These are phyloP conservation scores for Colletotrichum chlorophyti DNA, from an alignment of 2,329 filamentous ascomycete species.

Conservation along the genomic window DNA sequence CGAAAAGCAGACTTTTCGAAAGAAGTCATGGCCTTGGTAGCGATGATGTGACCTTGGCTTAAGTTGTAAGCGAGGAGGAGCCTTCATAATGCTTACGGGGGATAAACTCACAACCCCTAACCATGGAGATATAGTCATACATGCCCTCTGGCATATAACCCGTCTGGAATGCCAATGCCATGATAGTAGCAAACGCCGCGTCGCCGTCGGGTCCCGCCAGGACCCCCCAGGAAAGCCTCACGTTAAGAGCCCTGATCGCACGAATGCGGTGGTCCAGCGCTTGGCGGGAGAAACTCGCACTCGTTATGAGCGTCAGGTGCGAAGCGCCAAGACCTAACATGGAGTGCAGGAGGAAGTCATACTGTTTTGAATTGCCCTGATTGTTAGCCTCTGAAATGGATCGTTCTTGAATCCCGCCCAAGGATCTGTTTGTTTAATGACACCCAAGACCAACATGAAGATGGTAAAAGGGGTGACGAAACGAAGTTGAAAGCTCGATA, in stretches of 20 bases:
- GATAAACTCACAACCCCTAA: constrained; percentile 45
- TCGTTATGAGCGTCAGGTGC: constrained; percentile 40
- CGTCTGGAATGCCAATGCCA: constrained; percentile 46
- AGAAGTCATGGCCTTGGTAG: constrained; percentile 29
- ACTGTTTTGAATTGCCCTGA: constrained; percentile 33
- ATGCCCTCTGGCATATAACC: constrained; percentile 47
- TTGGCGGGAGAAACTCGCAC: constrained; percentile 31
- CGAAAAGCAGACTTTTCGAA: constrained; percentile 34
- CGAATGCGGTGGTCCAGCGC: constrained; percentile 45
- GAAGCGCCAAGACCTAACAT: constrained; percentile 49
- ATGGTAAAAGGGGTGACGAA: too few species aligned
- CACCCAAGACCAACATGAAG: too few species aligned
- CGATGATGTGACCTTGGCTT: constrained; percentile 37
- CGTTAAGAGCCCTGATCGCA: constrained; percentile 45
- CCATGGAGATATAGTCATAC: constrained; percentile 46
- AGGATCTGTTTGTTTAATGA: too few species aligned
- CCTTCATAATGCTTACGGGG: too few species aligned
- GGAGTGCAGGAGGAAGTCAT: constrained; percentile 48
- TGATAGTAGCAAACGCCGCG: constrained; percentile 44
- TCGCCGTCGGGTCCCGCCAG: constrained; percentile 40
- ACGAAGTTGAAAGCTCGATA: too few species aligned
- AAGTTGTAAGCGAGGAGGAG: not conserved
- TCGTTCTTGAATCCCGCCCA: too few species aligned
- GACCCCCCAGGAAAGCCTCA: constrained; percentile 37
- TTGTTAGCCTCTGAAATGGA: too few species aligned